Percentiles rank a stretch among this genome's conserved stretches.
These are phyloP conservation scores for Nitzschia putrida DNA, from an alignment of 108 stramenopile species.

Conservation along the genomic window DNA sequence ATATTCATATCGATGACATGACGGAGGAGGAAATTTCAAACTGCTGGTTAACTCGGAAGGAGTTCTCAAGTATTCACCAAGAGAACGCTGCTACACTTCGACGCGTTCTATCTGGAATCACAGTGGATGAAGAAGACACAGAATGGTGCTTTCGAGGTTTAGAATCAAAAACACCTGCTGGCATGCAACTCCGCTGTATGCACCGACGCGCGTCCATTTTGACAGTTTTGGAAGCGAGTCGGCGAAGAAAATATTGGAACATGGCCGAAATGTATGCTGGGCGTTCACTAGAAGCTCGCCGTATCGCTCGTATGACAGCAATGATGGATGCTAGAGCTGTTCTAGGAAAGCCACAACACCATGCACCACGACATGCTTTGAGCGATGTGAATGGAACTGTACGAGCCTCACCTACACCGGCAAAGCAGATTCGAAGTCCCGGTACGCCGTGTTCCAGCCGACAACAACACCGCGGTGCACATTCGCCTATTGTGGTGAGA, in stretches of 20 bases:
- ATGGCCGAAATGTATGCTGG: conserved; percentile 5
- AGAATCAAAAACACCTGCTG: neutral
- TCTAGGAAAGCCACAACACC: no score
- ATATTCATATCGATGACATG: neutral
- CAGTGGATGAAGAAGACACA: neutral
- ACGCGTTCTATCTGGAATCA: conserved; percentile 1
- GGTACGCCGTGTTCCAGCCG: no score
- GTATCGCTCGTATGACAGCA: conserved; percentile 3
- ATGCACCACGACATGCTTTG: no score
- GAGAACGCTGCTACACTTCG: conserved; percentile 5
- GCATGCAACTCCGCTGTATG: conserved; percentile 6
- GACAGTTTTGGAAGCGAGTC: conserved; percentile 11
- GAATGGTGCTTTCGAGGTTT: conserved; percentile 15
- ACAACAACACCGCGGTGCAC: no score
- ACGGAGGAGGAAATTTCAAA: neutral
- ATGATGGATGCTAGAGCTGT: conserved; percentile 9
- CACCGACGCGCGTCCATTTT: conserved; percentile 5
- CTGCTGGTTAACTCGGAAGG: neutral
- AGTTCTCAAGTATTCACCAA: neutral
- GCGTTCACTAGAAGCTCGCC: neutral
- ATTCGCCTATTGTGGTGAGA: no score
- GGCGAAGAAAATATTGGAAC: conserved; percentile 1
- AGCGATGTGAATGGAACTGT: no score
- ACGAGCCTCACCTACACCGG: no score
- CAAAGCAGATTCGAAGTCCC: no score